Conservation (phyloP, 2,329 filamentous ascomycete species). For the Hymenoscyphus repandus region DNA sequence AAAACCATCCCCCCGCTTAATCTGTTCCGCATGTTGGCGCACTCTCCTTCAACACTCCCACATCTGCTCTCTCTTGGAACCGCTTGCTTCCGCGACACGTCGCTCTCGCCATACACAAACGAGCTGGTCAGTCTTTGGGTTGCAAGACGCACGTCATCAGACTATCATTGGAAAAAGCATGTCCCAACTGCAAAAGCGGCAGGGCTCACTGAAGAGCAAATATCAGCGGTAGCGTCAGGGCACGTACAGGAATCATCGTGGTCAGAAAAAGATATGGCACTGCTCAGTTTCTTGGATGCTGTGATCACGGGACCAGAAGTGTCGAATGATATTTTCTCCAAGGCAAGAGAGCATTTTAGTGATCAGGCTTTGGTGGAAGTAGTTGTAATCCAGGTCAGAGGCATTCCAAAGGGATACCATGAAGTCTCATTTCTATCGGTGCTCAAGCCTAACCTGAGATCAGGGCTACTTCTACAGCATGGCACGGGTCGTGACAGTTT, state of each 20-base stretch:
- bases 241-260: slow-evolving; percentile 16
- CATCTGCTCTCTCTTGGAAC: slow-evolving; percentile 22
- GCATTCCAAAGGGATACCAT: neutral
- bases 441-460: neutral
- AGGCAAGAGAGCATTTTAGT: slow-evolving; percentile 17
- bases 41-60: slow-evolving; percentile 23
- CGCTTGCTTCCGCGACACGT: slow-evolving; percentile 22
- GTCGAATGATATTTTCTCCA: slow-evolving; percentile 16
- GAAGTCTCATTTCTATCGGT: neutral
- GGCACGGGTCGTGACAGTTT: slow-evolving; percentile 19
- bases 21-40: slow-evolving; percentile 20
- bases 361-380: slow-evolving; percentile 22
- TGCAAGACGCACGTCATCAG: slow-evolving; percentile 16
- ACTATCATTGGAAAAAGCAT: slow-evolving; percentile 24
- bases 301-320: slow-evolving; percentile 20
- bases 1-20: slow-evolving; percentile 21
- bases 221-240: slow-evolving; percentile 15
- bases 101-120: slow-evolving; percentile 17
- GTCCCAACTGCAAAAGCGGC: slow-evolving; percentile 15
- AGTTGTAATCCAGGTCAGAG: slow-evolving; percentile 22
- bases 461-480: slow-evolving; percentile 21
- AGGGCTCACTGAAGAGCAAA: slow-evolving; percentile 16
- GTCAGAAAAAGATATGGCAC: slow-evolving; percentile 17
- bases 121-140: slow-evolving; percentile 20
- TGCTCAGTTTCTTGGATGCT: slow-evolving; percentile 20